Evolutionary conservation across 2,329 filamentous ascomycete species (phyloP), one percentile per base, ranked within the genome.

Genomic region (Paradendryphiella salina): DNA sequence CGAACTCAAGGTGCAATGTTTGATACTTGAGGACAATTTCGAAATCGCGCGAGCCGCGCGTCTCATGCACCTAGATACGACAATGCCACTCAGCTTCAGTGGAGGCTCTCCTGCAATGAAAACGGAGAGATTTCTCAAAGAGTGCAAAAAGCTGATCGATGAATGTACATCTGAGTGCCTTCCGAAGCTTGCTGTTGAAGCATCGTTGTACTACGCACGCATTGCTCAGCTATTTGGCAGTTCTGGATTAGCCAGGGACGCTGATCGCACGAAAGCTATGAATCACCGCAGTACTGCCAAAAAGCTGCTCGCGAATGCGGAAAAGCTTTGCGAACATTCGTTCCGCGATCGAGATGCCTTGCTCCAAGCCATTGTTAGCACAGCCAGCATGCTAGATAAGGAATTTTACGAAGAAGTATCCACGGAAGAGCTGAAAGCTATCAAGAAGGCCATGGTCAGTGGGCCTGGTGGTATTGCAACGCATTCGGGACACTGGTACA

Each of bases 401-500:
- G 59, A 70, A 7, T 71, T 70, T 56, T 79, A 80, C 45, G 70
- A 76, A 21, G 53, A 66, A 1, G 70, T 79, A 1, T 76, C 76
- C 0, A 49, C 65, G 0, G 73, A 77, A 13, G 78, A 80, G 56
- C 36, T 79, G 6, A 64, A 63, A 0, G 72, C 74, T 2, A 77
- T 82, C 51, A 78, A 79, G 37, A 44, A 56, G 1, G 78, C 79
- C 1, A 82, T 82, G 78, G 69, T 77, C 3, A 71, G 57, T 1
- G 79, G 79, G 6, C 55, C 64, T 0, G 29, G 50, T 1, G 76
- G 76, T 0, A 76, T 77, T 14, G 64, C 68, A 0, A 75, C 71
- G 0, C 71, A 76, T 37, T 72, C 73, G 0, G 84, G 85, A 0
- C 82, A 85, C 56, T 87, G 84, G 84, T 87, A 86, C 65, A 75